Evolutionary conservation across 106 monocot species (phyloP), one percentile per base, ranked within the genome.

Genomic region (Triglochin maritima): DNA sequence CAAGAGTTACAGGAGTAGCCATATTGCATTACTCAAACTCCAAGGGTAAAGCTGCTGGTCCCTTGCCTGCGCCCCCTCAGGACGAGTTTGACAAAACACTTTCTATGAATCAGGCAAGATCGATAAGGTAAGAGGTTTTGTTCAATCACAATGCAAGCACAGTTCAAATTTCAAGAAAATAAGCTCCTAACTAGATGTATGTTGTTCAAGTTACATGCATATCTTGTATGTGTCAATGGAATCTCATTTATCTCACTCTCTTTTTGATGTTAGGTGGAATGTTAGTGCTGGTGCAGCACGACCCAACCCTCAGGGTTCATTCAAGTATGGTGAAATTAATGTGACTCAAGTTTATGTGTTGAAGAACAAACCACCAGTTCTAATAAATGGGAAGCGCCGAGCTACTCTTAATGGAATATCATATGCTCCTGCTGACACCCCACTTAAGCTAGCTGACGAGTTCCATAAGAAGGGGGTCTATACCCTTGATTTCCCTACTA

Each of bases 221-320:
- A 29, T 29, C 29, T 29, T 52, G 52, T 52, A 52, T 52, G 7
- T 11, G 11, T 52, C 11, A 52, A 52, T 8, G 52, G 52, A 8
- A 52, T 2, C 52, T 52, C 9, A 29, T 29, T 29, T 29, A 29
- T 29, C 29, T 29, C 29, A 29, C 29, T 29, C 29, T 29, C 29
- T 29, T 29, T 29, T 29, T 1, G 29, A 29, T 29, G 29, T 65
- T 71, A 91, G 91, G 74, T 75, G 68, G 73, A 91, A 91, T 76
- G 79, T 79, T 8, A 87, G 59, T 71, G 48, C 84, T 78, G 82
- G 92, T 80, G 87, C 82, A 62, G 92, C 92, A 2, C 82, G 92
- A 2, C 92, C 92, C 2, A 87, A 92, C 46, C 92, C 87, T 46
- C 87, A 87, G 62, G 92, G 92, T 47, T 92, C 92, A 6, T 92